Evolutionary conservation across 495 filamentous ascomycete species (phyloP).

Genomic region (Cercophora newfieldiana): DNA sequence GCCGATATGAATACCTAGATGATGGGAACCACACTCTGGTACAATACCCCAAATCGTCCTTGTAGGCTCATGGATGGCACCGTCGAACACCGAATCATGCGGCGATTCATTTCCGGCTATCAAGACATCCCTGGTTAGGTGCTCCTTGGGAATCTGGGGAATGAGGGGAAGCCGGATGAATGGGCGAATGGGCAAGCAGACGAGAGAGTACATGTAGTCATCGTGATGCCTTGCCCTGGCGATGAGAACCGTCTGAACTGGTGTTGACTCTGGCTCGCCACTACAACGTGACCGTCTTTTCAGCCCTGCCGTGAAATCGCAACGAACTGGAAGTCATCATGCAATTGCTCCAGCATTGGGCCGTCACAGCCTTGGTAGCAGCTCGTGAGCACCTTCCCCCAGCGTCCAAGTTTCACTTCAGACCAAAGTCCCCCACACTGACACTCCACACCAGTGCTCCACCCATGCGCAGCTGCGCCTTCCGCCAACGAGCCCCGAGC

Average conservation of each 20-base stretch:
- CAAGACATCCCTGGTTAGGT: neutral
- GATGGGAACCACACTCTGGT: neutral
- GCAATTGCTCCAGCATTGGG: constrained; percentile 20
- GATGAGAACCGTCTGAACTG: neutral
- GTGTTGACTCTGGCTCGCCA: neutral
- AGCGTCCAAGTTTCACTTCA: too few species aligned
- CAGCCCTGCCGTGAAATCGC: neutral
- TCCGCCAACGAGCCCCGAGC: constrained; percentile 12
- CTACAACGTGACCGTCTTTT: neutral
- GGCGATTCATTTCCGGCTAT: neutral
- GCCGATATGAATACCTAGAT: neutral
- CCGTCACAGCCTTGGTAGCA: constrained; percentile 14
- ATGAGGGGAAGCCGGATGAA: constrained; percentile 13
- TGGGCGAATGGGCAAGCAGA: constrained; percentile 1
- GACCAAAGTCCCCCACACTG: neutral
- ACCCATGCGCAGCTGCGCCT: constrained; percentile 14
- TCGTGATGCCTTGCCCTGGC: neutral
- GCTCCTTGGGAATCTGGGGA: constrained; percentile 3
- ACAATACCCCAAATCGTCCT: neutral
- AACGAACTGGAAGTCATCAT: constrained; percentile 8
- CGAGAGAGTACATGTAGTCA: neutral
- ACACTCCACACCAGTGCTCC: constrained; percentile 18
- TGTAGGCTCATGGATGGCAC: neutral
- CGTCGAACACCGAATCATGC: neutral
- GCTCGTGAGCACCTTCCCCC: constrained; percentile 11